These are phyloP conservation scores for Globisporangium mamillatum DNA, from an alignment of 352 stramenopile species.

Conservation along the genomic window DNA sequence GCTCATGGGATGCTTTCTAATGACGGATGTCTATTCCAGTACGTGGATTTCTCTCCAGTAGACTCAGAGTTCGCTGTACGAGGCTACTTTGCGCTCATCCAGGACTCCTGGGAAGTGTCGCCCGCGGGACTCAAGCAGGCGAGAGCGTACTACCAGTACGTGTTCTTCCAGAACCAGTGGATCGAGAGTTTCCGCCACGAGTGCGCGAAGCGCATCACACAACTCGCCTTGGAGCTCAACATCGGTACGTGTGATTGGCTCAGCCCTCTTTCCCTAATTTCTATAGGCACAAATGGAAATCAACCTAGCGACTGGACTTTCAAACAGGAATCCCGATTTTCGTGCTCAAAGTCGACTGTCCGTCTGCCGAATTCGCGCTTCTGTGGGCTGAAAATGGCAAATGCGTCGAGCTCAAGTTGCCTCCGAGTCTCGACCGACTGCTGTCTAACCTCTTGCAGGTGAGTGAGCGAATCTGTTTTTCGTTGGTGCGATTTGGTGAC, in stretches of 20 bases:
- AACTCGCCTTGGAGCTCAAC: conserved; percentile 9
- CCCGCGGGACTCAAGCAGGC: conserved; percentile 52
- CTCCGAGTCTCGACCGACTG: conserved; percentile 33
- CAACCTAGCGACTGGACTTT: neutral
- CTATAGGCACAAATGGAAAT: neutral
- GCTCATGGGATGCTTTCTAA: neutral
- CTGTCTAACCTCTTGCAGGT: conserved; percentile 50
- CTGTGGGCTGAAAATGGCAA: conserved; percentile 24
- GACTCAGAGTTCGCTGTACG: conserved; percentile 31
- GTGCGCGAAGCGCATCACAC: conserved; percentile 47
- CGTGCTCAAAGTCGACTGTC: conserved; percentile 57
- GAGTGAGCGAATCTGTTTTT: neutral
- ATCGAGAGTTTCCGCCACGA: conserved; percentile 49
- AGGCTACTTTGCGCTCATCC: conserved; percentile 55
- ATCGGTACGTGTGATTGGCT: conserved; percentile 3
- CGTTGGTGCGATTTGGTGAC: neutral
- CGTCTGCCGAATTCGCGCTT: conserved; percentile 32
- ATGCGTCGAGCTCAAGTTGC: conserved; percentile 33
- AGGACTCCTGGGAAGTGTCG: conserved; percentile 28
- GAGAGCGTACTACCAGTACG: conserved; percentile 68
- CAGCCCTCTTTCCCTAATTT: neutral
- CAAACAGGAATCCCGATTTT: conserved; percentile 67
- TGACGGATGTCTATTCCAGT: conserved; percentile 8
- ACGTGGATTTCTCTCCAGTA: conserved; percentile 28
- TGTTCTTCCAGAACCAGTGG: conserved; percentile 65